These are phyloP conservation scores for Taphrina deformans DNA, from an alignment of 1,139 yeast species.

Conservation along the genomic window DNA sequence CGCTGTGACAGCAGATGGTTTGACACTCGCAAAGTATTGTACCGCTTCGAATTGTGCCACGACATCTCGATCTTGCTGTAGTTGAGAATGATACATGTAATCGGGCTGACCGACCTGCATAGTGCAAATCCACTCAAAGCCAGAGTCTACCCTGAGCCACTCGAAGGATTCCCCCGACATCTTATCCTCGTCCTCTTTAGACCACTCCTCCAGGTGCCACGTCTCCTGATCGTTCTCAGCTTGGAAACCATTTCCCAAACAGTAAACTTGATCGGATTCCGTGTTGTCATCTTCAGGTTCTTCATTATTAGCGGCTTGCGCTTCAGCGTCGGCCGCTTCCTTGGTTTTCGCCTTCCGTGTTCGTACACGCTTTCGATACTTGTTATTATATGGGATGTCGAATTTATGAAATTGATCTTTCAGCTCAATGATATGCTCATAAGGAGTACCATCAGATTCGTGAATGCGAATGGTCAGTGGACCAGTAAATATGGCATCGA, in stretches of 20 bases:
- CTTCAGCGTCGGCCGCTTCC: slow-evolving; percentile 37
- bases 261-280: slow-evolving; percentile 52
- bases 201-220: slow-evolving; percentile 79
- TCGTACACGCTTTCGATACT: slow-evolving; percentile 61
- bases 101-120: slow-evolving; percentile 85
- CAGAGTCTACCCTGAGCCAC: slow-evolving; percentile 96
- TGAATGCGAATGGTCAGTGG: slow-evolving; percentile 97
- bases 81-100: slow-evolving; percentile 89
- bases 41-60: slow-evolving; percentile 92
- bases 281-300: slow-evolving; percentile 44
- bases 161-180: slow-evolving; percentile 86
- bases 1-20: slow-evolving; percentile 67
- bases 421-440: slow-evolving; percentile 92
- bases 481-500: slow-evolving; percentile 54
- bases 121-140: slow-evolving; percentile 92
- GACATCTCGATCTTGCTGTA: slow-evolving; percentile 92
- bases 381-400: slow-evolving; percentile 93
- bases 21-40: slow-evolving; percentile 63
- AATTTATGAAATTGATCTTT: slow-evolving; percentile 81
- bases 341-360: slow-evolving; percentile 38
- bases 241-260: slow-evolving; percentile 76
- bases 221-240: slow-evolving; percentile 59
- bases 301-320: slow-evolving; percentile 40
- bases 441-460: slow-evolving; percentile 99
- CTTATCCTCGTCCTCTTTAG: slow-evolving; percentile 66